Conservation (phyloP, 2,329 filamentous ascomycete genomes). For the Tolypocladium tropicale region DNA sequence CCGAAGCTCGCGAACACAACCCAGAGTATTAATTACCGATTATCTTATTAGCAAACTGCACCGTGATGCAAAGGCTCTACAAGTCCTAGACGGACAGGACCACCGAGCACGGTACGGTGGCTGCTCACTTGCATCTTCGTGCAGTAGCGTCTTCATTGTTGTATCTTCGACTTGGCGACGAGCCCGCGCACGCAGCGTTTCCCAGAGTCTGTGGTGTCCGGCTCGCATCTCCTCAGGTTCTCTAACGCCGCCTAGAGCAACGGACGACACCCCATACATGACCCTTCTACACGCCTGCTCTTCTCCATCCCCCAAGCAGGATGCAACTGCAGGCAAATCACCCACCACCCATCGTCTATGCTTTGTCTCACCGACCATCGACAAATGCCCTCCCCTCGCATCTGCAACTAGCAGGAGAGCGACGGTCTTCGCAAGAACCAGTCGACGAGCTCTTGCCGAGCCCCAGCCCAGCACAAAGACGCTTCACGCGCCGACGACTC, state of each 20-base stretch:
- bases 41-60: neutral
- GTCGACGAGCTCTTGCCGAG: neutral
- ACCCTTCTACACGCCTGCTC: neutral
- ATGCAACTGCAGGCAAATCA: neutral
- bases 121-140: neutral
- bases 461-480: neutral
- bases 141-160: constrained; percentile 23
- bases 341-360: constrained; percentile 2
- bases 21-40: neutral
- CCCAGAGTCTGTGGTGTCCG: neutral
- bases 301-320: neutral
- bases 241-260: neutral
- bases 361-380: neutral
- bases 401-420: neutral
- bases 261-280: neutral
- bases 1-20: neutral
- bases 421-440: neutral
- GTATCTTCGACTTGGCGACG: neutral
- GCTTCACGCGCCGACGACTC: neutral
- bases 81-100: neutral
- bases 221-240: neutral
- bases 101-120: neutral
- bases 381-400: neutral
- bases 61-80: neutral
- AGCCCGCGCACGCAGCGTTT: neutral